Evolutionary conservation across 306 rosid species (phyloP).

Genomic region (Alnus rubra): DNA sequence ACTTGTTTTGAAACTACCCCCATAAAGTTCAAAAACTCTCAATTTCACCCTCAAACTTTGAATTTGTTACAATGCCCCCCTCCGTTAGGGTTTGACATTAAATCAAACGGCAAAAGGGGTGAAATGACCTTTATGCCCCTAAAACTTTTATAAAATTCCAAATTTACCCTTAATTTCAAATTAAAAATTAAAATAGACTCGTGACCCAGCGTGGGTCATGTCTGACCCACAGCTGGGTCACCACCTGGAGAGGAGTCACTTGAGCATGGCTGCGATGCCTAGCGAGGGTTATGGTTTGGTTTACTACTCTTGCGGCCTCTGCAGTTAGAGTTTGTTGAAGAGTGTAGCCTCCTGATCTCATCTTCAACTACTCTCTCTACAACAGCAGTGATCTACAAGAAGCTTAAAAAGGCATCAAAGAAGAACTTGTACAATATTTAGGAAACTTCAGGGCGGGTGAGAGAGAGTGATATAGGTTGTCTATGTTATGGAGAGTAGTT

Average conservation of each 20-base stretch:
- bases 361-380: slow-evolving; percentile 15
- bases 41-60: too few species aligned
- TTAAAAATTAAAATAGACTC: too few species aligned
- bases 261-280: slow-evolving; percentile 93
- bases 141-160: too few species aligned
- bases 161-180: too few species aligned
- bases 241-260: slow-evolving; percentile 96
- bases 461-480: not conserved
- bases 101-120: too few species aligned
- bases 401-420: slow-evolving; percentile 6
- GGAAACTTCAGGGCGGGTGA: slow-evolving; percentile 12
- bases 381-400: not conserved
- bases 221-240: too few species aligned
- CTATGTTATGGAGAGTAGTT: slow-evolving; percentile 26
- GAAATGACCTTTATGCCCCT: too few species aligned
- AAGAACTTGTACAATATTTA: slow-evolving; percentile 3
- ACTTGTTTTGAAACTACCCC: too few species aligned
- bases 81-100: too few species aligned
- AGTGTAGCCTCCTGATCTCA: slow-evolving; percentile 84
- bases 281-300: slow-evolving; percentile 73
- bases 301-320: slow-evolving; percentile 72
- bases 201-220: too few species aligned
- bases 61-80: too few species aligned
- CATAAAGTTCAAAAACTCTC: too few species aligned
- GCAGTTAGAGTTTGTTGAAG: slow-evolving; percentile 80